Conservation (phyloP, 169 alveolate species). For the Theileria equi region DNA sequence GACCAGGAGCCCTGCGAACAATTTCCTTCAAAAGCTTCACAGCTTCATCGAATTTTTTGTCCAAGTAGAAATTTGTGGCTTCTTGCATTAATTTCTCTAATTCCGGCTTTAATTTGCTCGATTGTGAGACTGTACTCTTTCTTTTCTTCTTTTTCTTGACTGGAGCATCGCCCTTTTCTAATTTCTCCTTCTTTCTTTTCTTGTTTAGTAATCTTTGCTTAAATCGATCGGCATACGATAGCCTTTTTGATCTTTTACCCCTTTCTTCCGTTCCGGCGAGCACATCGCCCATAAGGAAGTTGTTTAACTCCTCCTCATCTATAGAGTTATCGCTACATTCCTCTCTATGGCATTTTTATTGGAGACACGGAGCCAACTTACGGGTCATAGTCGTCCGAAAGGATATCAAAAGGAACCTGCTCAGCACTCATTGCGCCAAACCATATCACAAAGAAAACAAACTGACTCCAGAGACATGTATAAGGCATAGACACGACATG, state of each 20-base stretch:
- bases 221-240: constrained; percentile 47
- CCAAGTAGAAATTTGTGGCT: constrained; percentile 49
- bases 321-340: constrained; percentile 61
- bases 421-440: constrained; percentile 23
- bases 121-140: constrained; percentile 47
- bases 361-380: constrained; percentile 5
- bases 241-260: constrained; percentile 25
- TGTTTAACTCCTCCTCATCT: constrained; percentile 64
- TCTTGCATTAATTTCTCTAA: constrained; percentile 58
- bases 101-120: constrained; percentile 55
- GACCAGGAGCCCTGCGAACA: constrained; percentile 80
- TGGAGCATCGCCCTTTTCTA: not conserved
- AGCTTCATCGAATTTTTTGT: constrained; percentile 52
- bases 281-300: constrained; percentile 64
- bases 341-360: constrained; percentile 18
- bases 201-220: constrained; percentile 16
- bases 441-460: not conserved
- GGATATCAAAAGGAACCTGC: constrained; percentile 36
- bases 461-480: not conserved
- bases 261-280: constrained; percentile 15
- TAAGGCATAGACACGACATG: not conserved
- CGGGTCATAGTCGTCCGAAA: constrained; percentile 46
- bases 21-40: constrained; percentile 64
- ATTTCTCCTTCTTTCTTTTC: not conserved
- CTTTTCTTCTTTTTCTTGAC: constrained; percentile 34